Conservation (phyloP, 2,329 filamentous ascomycete species). For the Cladophialophora carrionii region DNA sequence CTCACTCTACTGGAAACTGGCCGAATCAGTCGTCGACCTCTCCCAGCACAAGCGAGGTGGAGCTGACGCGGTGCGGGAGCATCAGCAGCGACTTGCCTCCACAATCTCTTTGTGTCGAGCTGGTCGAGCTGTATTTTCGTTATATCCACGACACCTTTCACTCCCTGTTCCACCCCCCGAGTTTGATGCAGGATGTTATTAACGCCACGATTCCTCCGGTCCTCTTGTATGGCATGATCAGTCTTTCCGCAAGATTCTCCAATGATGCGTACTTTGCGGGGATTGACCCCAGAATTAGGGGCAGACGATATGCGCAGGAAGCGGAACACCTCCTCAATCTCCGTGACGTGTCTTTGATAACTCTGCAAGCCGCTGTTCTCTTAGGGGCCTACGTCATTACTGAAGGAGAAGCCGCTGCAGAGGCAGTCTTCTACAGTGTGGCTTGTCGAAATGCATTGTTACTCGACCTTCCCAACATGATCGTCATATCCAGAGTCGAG, state of each 20-base stretch:
- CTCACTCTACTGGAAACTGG: not conserved
- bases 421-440: constrained; percentile 47
- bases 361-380: constrained; percentile 49
- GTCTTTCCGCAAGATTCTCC: constrained; percentile 29
- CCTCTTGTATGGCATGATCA: constrained; percentile 28
- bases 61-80: constrained; percentile 19
- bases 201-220: constrained; percentile 24
- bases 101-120: constrained; percentile 29
- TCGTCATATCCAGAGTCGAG: constrained; percentile 40
- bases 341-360: constrained; percentile 45
- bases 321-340: constrained; percentile 41
- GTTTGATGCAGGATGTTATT: constrained; percentile 31
- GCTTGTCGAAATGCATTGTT: constrained; percentile 46
- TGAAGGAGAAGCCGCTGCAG: constrained; percentile 40
- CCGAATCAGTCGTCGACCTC: constrained; percentile 10
- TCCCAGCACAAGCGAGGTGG: constrained; percentile 6
- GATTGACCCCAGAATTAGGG: constrained; percentile 29
- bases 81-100: constrained; percentile 21
- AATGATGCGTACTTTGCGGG: constrained; percentile 27
- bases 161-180: constrained; percentile 34
- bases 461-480: constrained; percentile 45
- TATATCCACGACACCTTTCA: constrained; percentile 36
- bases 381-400: constrained; percentile 46
- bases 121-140: constrained; percentile 35
- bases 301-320: constrained; percentile 30